These are phyloP conservation scores for Croton setiger DNA, from an alignment of 441 rosid genomes.

Conservation along the genomic window DNA sequence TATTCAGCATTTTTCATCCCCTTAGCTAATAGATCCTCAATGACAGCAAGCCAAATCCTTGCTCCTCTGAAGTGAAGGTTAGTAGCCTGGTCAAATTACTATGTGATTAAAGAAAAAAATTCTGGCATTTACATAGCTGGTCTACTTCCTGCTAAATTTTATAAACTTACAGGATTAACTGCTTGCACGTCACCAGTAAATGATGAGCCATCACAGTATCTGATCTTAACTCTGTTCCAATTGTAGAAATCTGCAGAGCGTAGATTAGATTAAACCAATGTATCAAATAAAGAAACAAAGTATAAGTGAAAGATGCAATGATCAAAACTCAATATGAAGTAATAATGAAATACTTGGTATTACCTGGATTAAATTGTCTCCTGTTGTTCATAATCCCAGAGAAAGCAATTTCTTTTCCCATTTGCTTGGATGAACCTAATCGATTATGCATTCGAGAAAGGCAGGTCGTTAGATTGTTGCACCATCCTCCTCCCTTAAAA, in stretches of 20 bases:
- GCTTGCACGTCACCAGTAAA: conserved; percentile 83
- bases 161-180: conserved; percentile 65
- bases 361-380: conserved; percentile 65
- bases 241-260: conserved; percentile 67
- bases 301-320: neutral
- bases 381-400: conserved; percentile 55
- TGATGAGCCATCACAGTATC: conserved; percentile 93
- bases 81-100: conserved; percentile 59
- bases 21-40: conserved; percentile 72
- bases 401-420: conserved; percentile 55
- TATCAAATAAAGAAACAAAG: neutral
- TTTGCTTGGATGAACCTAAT: conserved; percentile 59
- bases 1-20: conserved; percentile 84
- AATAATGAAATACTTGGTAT: neutral
- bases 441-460: conserved; percentile 42
- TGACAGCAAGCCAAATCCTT: conserved; percentile 71
- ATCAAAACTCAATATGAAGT: neutral
- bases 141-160: conserved; percentile 12
- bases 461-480: conserved; percentile 47
- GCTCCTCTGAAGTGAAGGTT: conserved; percentile 98
- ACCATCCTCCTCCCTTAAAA: conserved; percentile 86
- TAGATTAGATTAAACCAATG: conserved; percentile 7
- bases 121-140: conserved; percentile 1
- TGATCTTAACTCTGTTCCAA: conserved; percentile 87
- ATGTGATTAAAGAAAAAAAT: conserved; percentile 20